Percentiles rank a stretch among this genome's conserved stretches.
Evolutionary conservation across 345 rosid genomes (phyloP).

Genomic region (Citrus cavaleriei): DNA sequence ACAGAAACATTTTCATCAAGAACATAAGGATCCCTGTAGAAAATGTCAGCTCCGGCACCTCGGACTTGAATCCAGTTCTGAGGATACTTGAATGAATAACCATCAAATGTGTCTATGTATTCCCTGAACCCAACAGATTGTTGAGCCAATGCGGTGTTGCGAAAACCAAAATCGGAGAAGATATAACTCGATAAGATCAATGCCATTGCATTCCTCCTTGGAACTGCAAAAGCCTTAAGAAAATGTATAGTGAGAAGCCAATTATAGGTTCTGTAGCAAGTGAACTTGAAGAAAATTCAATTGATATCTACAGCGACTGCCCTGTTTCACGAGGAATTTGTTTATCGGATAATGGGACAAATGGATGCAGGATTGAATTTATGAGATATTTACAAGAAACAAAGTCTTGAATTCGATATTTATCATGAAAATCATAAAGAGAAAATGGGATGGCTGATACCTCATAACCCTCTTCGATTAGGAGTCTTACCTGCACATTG

Average conservation of each 20-base stretch:
- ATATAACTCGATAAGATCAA: conserved; percentile 56
- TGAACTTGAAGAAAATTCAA: neutral
- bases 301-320: neutral
- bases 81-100: conserved; percentile 86
- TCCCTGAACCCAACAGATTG: conserved; percentile 58
- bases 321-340: neutral
- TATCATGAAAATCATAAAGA: neutral
- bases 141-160: conserved; percentile 35
- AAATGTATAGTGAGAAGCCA: conserved; percentile 28
- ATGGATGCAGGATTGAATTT: neutral
- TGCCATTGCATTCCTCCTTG: conserved; percentile 59
- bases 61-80: conserved; percentile 85
- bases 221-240: conserved; percentile 78
- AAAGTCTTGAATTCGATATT: neutral
- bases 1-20: conserved; percentile 84
- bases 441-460: conserved; percentile 20
- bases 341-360: neutral
- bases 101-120: conserved; percentile 84
- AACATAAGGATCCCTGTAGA: conserved; percentile 84
- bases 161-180: conserved; percentile 35
- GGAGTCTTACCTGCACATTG: conserved; percentile 71
- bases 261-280: neutral
- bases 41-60: conserved; percentile 93
- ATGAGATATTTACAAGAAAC: neutral
- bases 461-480: conserved; percentile 85